A percentile compares a stretch with the other conserved stretches of the same genome.
phyloP scores from a whole-genome alignment of 768 basidiomycete species.

The Suillus fuscotomentosus region DNA sequence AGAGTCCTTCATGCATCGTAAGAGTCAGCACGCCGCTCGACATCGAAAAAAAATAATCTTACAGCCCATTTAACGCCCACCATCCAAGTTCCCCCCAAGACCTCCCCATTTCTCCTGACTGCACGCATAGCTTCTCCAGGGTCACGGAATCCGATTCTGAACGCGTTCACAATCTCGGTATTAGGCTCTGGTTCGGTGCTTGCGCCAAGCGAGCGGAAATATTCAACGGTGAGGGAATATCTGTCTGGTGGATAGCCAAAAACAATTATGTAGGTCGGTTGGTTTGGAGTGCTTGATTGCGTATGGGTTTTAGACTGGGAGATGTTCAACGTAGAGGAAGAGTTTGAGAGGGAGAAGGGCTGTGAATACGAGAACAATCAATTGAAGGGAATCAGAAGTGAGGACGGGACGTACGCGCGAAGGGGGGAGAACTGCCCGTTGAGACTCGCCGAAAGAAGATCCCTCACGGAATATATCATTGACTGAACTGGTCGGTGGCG shows the following conservation, averaged over 20 bases:
- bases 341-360: slow-evolving; percentile 22
- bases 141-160: slow-evolving; percentile 73
- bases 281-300: slow-evolving; percentile 29
- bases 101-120: slow-evolving; percentile 79
- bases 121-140: slow-evolving; percentile 75
- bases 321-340: slow-evolving; percentile 12
- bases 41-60: slow-evolving; percentile 21
- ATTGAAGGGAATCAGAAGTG: background rate
- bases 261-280: slow-evolving; percentile 66
- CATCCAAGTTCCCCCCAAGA: slow-evolving; percentile 77
- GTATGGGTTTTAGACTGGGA: slow-evolving; percentile 21
- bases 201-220: slow-evolving; percentile 72
- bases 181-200: slow-evolving; percentile 68
- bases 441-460: slow-evolving; percentile 29
- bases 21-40: slow-evolving; percentile 1
- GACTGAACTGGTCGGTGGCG: slow-evolving; percentile 73
- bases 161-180: slow-evolving; percentile 74
- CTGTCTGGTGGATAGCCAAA: slow-evolving; percentile 89
- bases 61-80: slow-evolving; percentile 86
- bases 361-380: background rate
- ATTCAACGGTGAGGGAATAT: slow-evolving; percentile 68
- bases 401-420: slow-evolving; percentile 18
- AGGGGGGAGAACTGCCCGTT: slow-evolving; percentile 12
- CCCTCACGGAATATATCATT: slow-evolving; percentile 68
- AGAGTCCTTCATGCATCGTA: slow-evolving; percentile 46